These are phyloP conservation scores for Aaosphaeria arxii DNA, from an alignment of 2,329 filamentous ascomycete genomes.

Conservation along the genomic window DNA sequence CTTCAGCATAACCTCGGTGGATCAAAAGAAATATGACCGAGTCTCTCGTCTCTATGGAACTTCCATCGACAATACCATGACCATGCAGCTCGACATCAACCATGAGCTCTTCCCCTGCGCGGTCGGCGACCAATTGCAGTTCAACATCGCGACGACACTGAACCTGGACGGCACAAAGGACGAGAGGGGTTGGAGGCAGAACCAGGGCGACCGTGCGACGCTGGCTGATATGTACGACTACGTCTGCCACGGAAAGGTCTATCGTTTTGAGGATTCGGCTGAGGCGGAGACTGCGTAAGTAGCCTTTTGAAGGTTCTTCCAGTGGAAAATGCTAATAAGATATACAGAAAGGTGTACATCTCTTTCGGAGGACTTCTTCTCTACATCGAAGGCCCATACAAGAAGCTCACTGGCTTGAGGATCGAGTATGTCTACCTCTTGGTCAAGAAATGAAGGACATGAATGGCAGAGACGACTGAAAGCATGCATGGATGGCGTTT, in stretches of 20 bases:
- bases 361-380: slow-evolving; percentile 92
- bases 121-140: slow-evolving; percentile 71
- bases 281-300: slow-evolving; percentile 84
- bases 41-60: slow-evolving; percentile 81
- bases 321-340: not conserved
- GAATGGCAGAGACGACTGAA: not conserved
- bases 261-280: slow-evolving; percentile 75
- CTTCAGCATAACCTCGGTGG: slow-evolving; percentile 76
- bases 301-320: not conserved
- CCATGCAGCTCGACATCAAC: slow-evolving; percentile 89
- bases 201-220: slow-evolving; percentile 51
- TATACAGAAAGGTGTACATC: slow-evolving; percentile 78
- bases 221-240: slow-evolving; percentile 82
- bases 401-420: slow-evolving; percentile 86
- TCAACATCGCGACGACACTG: slow-evolving; percentile 82
- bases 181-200: slow-evolving; percentile 63
- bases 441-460: slow-evolving; percentile 70
- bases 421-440: slow-evolving; percentile 94
- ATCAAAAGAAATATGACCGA: slow-evolving; percentile 90
- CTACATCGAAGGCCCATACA: slow-evolving; percentile 89
- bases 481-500: slow-evolving; percentile 11
- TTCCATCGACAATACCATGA: slow-evolving; percentile 72
- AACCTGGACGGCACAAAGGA: slow-evolving; percentile 75
- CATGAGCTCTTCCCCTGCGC: slow-evolving; percentile 81
- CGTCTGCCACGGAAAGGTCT: slow-evolving; percentile 84